These are phyloP conservation scores for Geotrichum aggregatum DNA, from an alignment of 1,139 yeast species.

Conservation along the genomic window DNA sequence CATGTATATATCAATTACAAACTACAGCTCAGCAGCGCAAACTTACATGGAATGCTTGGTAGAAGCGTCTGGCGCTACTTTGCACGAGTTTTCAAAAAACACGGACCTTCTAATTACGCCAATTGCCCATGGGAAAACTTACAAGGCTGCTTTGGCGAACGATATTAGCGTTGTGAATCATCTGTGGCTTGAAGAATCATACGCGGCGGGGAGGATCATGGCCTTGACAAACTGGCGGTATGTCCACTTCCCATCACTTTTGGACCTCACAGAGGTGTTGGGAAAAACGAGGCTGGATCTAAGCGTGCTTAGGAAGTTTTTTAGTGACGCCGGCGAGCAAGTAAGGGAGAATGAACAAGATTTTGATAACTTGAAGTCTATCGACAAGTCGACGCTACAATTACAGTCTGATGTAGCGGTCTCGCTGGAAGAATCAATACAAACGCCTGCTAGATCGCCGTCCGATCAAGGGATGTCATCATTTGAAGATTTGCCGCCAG, in stretches of 20 bases:
- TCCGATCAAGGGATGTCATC: too few species aligned
- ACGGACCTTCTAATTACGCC: slow-evolving; percentile 59
- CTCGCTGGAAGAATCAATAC: too few species aligned
- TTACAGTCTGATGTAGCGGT: too few species aligned
- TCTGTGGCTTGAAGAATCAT: slow-evolving; percentile 83
- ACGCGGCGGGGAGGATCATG: slow-evolving; percentile 53
- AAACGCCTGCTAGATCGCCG: too few species aligned
- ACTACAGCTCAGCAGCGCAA: slow-evolving; percentile 82
- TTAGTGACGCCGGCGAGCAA: background rate
- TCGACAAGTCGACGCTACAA: too few species aligned
- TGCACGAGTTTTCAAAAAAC: slow-evolving; percentile 35
- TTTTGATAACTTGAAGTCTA: background rate
- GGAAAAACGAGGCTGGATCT: background rate
- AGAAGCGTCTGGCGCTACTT: slow-evolving; percentile 67
- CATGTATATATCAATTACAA: slow-evolving; percentile 62
- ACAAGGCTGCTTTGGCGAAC: slow-evolving; percentile 64
- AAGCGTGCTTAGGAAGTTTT: background rate
- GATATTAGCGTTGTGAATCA: slow-evolving; percentile 65
- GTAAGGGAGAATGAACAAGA: background rate
- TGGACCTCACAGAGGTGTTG: background rate
- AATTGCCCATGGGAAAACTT: slow-evolving; percentile 65
- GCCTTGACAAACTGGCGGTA: slow-evolving; percentile 48
- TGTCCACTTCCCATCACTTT: slow-evolving; percentile 43
- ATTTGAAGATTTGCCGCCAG: too few species aligned
- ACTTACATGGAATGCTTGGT: slow-evolving; percentile 61